Evolutionary conservation across 306 rosid species (phyloP).

Genomic region (Fragaria iinumae): DNA sequence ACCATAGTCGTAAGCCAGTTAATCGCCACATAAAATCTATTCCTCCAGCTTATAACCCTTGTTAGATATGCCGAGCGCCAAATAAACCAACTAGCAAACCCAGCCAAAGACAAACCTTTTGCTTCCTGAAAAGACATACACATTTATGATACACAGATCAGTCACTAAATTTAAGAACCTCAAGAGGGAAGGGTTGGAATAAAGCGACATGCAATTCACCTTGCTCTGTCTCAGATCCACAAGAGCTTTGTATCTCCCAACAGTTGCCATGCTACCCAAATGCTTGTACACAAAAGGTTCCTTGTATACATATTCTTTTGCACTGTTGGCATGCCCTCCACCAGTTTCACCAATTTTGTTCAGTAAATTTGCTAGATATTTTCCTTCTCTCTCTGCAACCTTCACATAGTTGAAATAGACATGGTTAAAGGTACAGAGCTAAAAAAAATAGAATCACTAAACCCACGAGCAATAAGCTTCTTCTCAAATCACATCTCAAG

Average conservation of each 20-base stretch:
- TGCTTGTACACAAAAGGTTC: constrained; percentile 84
- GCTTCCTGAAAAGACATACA: constrained; percentile 49
- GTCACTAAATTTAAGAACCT: constrained; percentile 3
- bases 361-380: constrained; percentile 57
- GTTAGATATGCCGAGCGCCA: constrained; percentile 92
- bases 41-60: constrained; percentile 94
- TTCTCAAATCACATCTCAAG: neutral
- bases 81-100: constrained; percentile 80
- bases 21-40: constrained; percentile 85
- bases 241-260: constrained; percentile 96
- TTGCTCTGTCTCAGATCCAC: constrained; percentile 92
- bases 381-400: constrained; percentile 99
- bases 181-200: neutral
- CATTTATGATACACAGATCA: constrained; percentile 13
- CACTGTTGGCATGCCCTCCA: constrained; percentile 63
- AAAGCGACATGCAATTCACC: constrained; percentile 38
- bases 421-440: constrained; percentile 12
- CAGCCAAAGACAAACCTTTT: constrained; percentile 81
- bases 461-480: neutral
- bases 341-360: constrained; percentile 70
- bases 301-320: constrained; percentile 50
- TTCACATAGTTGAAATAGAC: constrained; percentile 29
- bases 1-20: constrained; percentile 91
- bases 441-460: neutral
- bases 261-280: constrained; percentile 93